Percentiles rank a stretch among this genome's conserved stretches.
These are phyloP conservation scores for Xylariaceae sp. DNA, from an alignment of 2,329 filamentous ascomycete genomes.

Conservation along the genomic window DNA sequence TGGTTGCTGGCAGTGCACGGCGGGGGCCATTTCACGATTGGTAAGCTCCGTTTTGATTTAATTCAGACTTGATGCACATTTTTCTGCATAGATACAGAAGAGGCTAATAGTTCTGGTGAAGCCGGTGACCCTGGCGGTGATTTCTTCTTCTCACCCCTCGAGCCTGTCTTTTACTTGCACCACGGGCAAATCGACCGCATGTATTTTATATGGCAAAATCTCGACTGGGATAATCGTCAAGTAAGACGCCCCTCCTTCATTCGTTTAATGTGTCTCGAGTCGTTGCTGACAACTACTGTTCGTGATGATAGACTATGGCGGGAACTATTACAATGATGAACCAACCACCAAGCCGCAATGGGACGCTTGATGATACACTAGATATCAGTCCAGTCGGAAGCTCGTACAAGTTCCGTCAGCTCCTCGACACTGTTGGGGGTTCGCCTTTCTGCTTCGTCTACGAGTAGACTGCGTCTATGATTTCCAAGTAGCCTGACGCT, in stretches of 20 bases:
- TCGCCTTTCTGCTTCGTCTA: constrained; percentile 54
- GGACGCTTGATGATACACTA: constrained; percentile 48
- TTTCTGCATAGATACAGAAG: not conserved
- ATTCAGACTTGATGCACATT: not conserved
- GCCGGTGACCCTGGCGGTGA: constrained; percentile 55
- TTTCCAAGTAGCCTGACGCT: not conserved
- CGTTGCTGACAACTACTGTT: constrained; percentile 21
- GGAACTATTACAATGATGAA: constrained; percentile 52
- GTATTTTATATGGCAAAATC: constrained; percentile 57
- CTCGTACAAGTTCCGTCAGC: constrained; percentile 38
- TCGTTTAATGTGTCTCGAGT: not conserved
- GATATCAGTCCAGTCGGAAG: constrained; percentile 37
- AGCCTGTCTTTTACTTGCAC: constrained; percentile 54
- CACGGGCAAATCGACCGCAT: constrained; percentile 54
- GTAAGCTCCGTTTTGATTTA: constrained; percentile 24
- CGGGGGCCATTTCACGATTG: constrained; percentile 45
- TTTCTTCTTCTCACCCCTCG: constrained; percentile 50
- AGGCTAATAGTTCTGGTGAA: constrained; percentile 8
- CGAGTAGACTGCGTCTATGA: constrained; percentile 27
- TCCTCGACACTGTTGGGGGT: constrained; percentile 50
- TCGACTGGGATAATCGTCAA: constrained; percentile 47
- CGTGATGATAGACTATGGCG: constrained; percentile 40
- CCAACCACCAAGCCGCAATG: constrained; percentile 48
- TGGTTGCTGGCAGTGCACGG: constrained; percentile 41
- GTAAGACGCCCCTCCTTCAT: constrained; percentile 35